Evolutionary conservation across 495 filamentous ascomycete genomes (phyloP), one percentile per base, ranked within the genome.

Genomic region (Chlorociboria aeruginascens): DNA sequence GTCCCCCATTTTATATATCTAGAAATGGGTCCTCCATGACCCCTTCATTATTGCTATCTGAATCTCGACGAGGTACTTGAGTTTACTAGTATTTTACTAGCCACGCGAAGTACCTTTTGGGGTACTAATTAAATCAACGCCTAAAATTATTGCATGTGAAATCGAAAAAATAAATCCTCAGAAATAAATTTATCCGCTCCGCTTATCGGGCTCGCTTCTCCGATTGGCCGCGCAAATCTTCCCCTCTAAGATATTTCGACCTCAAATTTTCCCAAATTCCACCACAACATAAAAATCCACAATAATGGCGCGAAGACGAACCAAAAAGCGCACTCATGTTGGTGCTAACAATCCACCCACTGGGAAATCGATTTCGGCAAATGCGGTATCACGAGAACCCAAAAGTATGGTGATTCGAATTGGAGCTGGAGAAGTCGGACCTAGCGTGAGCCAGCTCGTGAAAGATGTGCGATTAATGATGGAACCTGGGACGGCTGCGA

Each of bases 401-500:
- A 95, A 95, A 72, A 89, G 83, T 57, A 97, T 99, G 93, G 92
- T 99, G 45, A 93, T 99, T 65, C 82, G 92, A 55, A 88, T 95
- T 45, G 92, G 93, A 56, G 92, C 87, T 60, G 83, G 87, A 53
- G 87, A 95, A 60, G 87, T 97, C 31, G 92, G 92, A 49, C 78
- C 86, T 45, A 93, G 85, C 66, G 73, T 99, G 49, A 90, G 78
- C 59, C 89, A 96, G 64, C 69, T 99, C 48, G 92, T 90, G 4
- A 82, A 84, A 54, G 92, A 99, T 69, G 85, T 96, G 17, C 78
- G 92, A 45, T 69, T 71, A 13, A 89, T 97, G 70, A 93, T 99
- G 89, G 89, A 97, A 63, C 92, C 92, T 0, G 82, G 86, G 25
- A 99, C 92, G 7, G 92, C 92, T 32, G 79, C 80, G 50, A 76